phyloP scores from a whole-genome alignment of 495 filamentous ascomycete genomes.

The Pyrenopolyporus hunteri region DNA sequence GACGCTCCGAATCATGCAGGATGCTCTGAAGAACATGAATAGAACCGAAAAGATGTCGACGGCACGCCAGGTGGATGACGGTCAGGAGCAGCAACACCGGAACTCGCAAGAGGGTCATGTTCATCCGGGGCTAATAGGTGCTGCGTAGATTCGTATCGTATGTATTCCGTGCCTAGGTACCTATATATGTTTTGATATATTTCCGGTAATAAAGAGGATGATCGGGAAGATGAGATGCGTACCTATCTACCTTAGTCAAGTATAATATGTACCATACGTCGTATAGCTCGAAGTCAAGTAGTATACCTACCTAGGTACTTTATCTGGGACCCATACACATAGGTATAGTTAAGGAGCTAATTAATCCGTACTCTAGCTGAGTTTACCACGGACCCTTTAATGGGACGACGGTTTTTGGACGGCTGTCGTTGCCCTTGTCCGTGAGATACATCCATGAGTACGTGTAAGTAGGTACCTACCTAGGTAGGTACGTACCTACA shows the following conservation, averaged over 20 bases:
- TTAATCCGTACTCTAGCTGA: too few relatives aligned
- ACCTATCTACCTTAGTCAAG: neutral
- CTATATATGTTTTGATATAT: neutral
- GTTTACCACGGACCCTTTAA: too few relatives aligned
- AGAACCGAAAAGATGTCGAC: neutral
- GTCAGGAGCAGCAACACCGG: neutral
- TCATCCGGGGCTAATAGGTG: neutral
- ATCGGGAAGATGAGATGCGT: neutral
- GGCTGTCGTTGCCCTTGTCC: too few relatives aligned
- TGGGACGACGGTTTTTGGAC: too few relatives aligned
- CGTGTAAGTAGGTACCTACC: neutral
- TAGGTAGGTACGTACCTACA: neutral
- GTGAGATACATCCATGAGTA: neutral
- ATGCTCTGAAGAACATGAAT: slow-evolving; percentile 15
- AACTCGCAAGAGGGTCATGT: neutral
- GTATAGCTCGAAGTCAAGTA: too few relatives aligned
- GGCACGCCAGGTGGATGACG: neutral
- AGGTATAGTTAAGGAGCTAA: too few relatives aligned
- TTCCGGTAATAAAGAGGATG: neutral
- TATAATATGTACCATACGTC: neutral
- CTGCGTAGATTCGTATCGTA: neutral
- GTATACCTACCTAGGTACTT: too few relatives aligned
- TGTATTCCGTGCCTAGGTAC: neutral
- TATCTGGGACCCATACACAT: too few relatives aligned
- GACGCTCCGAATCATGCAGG: slow-evolving; percentile 26